Base-by-base conservation (phyloP, 2,329 filamentous ascomycete species). In the Penicillium sp. region DNA sequence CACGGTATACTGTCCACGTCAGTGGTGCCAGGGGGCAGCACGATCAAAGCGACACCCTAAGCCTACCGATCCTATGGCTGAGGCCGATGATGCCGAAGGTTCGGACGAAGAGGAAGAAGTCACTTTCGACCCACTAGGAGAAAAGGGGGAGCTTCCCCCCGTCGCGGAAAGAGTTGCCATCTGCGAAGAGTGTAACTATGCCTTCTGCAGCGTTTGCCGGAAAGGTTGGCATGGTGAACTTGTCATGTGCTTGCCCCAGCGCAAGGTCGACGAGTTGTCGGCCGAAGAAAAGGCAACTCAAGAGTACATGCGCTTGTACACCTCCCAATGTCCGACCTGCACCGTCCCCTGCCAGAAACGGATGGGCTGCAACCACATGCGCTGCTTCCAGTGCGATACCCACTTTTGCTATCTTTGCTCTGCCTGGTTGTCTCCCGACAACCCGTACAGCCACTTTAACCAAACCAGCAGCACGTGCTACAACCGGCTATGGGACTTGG, bases 361-460 rank as follows among this genome's bases (percentile, higher is more conserved):
- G 1, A 88, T 91, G 72, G 95, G 95, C 42, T 99, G 95, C 82
- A 97, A 97, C 76, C 93, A 97, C 77, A 98, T 98, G 93, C 91
- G 89, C 53, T 97, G 94, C 78, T 92, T 89, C 75, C 88, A 91
- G 65, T 99, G 95, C 80, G 84, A 89, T 55, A 90, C 92, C 2
- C 94, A 98, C 76, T 98, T 97, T 75, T 99, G 95, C 80, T 98
- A 98, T 69, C 84, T 98, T 1, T 98, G 95, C 73, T 89, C 90
- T 0, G 84, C 88, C n/a, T 98, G 92, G 90, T 83, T 99, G 45
- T 85, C 89, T 58, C 86, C 90, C 0, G 82, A 80, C 19, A 95
- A 97, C 68, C 93, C 93, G 1, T 98, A 98, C 72, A 80, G 84
- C 57, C 95, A 99, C 75, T 99, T 93, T 80, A 97, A 97, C 72